A percentile compares a stretch with the other conserved stretches of the same genome.
phyloP scores from a whole-genome alignment of 352 stramenopile genomes.

The Phytophthora palmivora region DNA sequence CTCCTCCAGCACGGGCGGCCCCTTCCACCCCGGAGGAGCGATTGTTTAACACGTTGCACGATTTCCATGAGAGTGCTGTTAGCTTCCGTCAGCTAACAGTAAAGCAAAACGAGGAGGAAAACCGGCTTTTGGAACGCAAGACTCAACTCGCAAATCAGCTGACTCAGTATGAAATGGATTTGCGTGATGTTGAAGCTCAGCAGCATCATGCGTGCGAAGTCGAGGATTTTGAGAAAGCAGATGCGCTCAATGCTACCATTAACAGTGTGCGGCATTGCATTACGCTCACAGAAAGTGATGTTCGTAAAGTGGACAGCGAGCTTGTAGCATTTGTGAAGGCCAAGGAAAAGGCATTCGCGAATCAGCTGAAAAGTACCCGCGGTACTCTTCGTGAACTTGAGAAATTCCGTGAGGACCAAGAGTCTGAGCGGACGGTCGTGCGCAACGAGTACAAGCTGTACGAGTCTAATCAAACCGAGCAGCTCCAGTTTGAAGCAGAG shows the following conservation, averaged over 20 bases:
- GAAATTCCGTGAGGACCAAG: conserved; percentile 81
- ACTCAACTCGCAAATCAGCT: conserved; percentile 68
- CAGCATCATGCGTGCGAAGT: conserved; percentile 82
- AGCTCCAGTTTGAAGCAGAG: conserved; percentile 81
- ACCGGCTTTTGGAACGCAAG: conserved; percentile 74
- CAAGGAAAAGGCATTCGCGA: conserved; percentile 82
- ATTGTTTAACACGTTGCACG: conserved; percentile 68
- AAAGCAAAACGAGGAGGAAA: conserved; percentile 82
- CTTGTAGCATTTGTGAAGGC: conserved; percentile 72
- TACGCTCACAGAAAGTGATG: conserved; percentile 80
- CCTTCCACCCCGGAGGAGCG: conserved; percentile 69
- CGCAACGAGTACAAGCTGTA: conserved; percentile 72
- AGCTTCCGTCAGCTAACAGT: conserved; percentile 68
- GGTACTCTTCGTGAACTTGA: conserved; percentile 76
- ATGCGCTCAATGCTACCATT: conserved; percentile 82
- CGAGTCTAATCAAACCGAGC: conserved; percentile 69
- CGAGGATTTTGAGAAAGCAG: conserved; percentile 87
- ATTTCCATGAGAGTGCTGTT: conserved; percentile 78
- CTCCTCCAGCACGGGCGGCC: conserved; percentile 29
- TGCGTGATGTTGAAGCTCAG: conserved; percentile 80
- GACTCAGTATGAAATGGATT: conserved; percentile 82
- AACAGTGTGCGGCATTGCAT: conserved; percentile 86
- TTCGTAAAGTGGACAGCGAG: conserved; percentile 81
- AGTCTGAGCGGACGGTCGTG: conserved; percentile 52
- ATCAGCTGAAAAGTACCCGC: conserved; percentile 77